Base-by-base conservation (phyloP, 306 rosid genomes). In the Calophaca sinica region DNA sequence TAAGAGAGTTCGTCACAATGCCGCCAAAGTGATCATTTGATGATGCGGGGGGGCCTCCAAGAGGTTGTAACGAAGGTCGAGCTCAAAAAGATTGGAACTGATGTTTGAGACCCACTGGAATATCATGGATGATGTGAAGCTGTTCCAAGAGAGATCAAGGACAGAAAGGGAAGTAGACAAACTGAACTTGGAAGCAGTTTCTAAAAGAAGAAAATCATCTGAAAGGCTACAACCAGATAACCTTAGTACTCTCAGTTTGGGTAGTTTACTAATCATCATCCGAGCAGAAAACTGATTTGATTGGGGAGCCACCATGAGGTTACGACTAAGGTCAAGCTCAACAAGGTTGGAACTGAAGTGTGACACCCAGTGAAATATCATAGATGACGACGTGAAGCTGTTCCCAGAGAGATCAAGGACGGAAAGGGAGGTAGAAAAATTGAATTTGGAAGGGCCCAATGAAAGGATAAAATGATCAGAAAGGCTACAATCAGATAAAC, bases 361-460 rank as follows among this genome's bases (percentile, higher is more conserved):
- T 10, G 82, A 50, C 9, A 77, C 13, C 85, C 82, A 82, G 0
- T 49, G 38, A 42, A 82, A 65, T 71, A 82, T 53, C 7, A 3
- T 58, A 7, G 71, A 41, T 13, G 82, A 65, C 0, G 42, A 14
- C 26, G 26, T 20, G 46, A 82, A 71, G 14, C 8, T 0, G n/a
- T 82, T 82, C 0, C 0, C 0, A 0, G 67, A 72, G 5, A 82
- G 79, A 9, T 58, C 20, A 9, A 82, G 7, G 12, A 42, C 0
- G 0, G 67, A 6, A 39, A 82, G 75, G 12, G 82, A 82, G 65
- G 9, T 2, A 9, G 81, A 76, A 70, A 62, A 69, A 0, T 80
- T 74, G 36, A 65, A 52, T 11, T 3, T 50, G 41, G 38, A 66
- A 69, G 2, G 62, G 57, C 1, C 4, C 0, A 5, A 3, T 0